Evolutionary conservation across 768 basidiomycete species (phyloP), one percentile per base, ranked within the genome.

Genomic region (Xanthoconium purpureum): DNA sequence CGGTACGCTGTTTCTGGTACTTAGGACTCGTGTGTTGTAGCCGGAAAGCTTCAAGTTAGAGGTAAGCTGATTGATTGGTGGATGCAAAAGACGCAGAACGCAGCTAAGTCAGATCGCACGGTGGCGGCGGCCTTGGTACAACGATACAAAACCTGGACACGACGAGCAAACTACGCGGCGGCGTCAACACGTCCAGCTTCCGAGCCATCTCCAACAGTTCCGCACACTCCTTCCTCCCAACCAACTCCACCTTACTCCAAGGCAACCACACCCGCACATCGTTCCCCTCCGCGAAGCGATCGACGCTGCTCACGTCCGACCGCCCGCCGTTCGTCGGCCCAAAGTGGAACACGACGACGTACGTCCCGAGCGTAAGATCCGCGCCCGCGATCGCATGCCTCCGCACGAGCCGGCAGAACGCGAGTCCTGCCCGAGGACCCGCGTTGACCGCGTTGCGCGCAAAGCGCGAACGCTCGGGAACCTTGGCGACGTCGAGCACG

Each of bases 211-310:
- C 58, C 58, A 60, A 59, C 6, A 67, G 48, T 14, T 47, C 54
- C 13, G 45, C 50, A 18, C 63, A 51, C 20, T 45, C 51, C 18
- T 62, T 46, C 6, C 62, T 58, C 7, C 62, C 55, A 1, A 57
- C 52, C 12, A 76, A 39, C 3, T 67, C 61, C 39, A 78, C 61
- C 47, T 75, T 75, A 4, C 78, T 73, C 80, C 80, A 84, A 5
- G 84, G 83, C 37, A 72, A 63, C 79, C 82, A 84, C 8, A 78
- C 70, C 43, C 72, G 69, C 13, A 83, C 67, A 3, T 77, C 76
- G 9, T 62, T 63, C 1, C 78, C 81, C 20, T 72, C 71, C 11
- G 66, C 58, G 29, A 84, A 76, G 6, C 68, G 67, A 37, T 75
- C 75, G 2, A 67, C 63, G 50, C 73, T 73, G 47, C 75, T 72